These are phyloP conservation scores for Paecilomyces fulvus DNA, from an alignment of 2,329 filamentous ascomycete genomes.

Conservation along the genomic window DNA sequence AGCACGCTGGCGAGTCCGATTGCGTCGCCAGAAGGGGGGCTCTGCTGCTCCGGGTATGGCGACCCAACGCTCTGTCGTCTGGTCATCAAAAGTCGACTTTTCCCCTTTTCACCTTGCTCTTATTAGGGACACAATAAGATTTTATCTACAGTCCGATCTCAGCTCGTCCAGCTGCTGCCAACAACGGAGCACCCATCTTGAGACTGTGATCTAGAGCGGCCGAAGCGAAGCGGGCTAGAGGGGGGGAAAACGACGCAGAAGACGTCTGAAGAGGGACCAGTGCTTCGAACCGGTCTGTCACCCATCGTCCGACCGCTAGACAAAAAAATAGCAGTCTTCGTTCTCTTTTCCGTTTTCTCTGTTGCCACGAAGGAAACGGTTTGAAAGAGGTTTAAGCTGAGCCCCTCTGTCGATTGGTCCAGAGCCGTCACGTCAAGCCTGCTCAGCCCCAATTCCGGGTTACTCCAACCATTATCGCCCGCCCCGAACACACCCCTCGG, in stretches of 20 bases:
- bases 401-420: constrained; percentile 4
- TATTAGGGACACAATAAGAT: background rate
- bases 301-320: background rate
- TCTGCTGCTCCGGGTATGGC: background rate
- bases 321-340: background rate
- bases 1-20: background rate
- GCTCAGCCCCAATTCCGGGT: constrained; percentile 4
- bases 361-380: background rate
- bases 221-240: background rate
- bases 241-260: background rate
- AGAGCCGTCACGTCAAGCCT: constrained; percentile 4
- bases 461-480: constrained; percentile 1
- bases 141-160: background rate
- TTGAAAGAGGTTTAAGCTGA: constrained; percentile 1
- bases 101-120: background rate
- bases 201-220: background rate
- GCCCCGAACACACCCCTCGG: background rate
- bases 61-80: background rate
- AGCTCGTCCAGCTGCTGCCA: background rate
- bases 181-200: background rate
- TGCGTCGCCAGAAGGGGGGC: background rate
- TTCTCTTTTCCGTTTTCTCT: background rate
- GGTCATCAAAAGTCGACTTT: background rate
- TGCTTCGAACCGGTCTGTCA: background rate
- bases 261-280: background rate